phyloP scores from a whole-genome alignment of 2,329 filamentous ascomycete species.

The Stylonectria norvegica region DNA sequence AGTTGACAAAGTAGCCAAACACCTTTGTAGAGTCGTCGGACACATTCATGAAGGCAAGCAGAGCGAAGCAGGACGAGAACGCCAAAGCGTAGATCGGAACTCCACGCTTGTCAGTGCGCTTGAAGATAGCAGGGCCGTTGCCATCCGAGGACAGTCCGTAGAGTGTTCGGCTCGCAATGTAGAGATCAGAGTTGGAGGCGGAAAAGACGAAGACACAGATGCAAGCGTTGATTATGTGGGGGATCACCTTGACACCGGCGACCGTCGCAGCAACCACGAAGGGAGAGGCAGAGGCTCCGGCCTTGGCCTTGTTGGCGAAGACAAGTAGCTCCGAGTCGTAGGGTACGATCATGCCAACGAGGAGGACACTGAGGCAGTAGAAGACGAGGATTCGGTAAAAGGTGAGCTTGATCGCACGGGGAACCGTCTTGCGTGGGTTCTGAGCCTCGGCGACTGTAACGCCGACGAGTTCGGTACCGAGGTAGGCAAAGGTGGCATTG shows the following conservation, averaged over 20 bases:
- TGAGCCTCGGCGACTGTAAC: slow-evolving; percentile 77
- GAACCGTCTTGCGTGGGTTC: slow-evolving; percentile 73
- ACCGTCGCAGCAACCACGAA: slow-evolving; percentile 71
- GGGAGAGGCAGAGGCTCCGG: slow-evolving; percentile 53
- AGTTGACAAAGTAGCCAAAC: slow-evolving; percentile 65
- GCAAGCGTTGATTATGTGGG: slow-evolving; percentile 68
- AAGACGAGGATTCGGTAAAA: slow-evolving; percentile 82
- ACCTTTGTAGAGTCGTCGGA: slow-evolving; percentile 52
- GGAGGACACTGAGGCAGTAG: slow-evolving; percentile 70
- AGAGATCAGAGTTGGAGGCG: slow-evolving; percentile 73
- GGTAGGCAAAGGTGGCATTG: slow-evolving; percentile 74
- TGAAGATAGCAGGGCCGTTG: slow-evolving; percentile 69
- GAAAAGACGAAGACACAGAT: slow-evolving; percentile 75
- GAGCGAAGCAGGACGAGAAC: slow-evolving; percentile 57
- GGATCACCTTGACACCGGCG: slow-evolving; percentile 59
- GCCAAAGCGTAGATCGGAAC: slow-evolving; percentile 66
- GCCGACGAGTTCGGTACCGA: slow-evolving; percentile 73
- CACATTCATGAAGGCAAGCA: slow-evolving; percentile 68
- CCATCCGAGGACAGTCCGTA: slow-evolving; percentile 70
- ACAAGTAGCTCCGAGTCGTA: slow-evolving; percentile 61
- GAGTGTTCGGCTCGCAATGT: slow-evolving; percentile 70
- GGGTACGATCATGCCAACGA: slow-evolving; percentile 73
- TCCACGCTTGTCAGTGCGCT: slow-evolving; percentile 66
- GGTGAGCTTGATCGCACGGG: slow-evolving; percentile 73
- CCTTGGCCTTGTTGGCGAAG: slow-evolving; percentile 48